Conservation (phyloP, 192 early-diverging fungal genomes). For the Coemansia sp. region DNA sequence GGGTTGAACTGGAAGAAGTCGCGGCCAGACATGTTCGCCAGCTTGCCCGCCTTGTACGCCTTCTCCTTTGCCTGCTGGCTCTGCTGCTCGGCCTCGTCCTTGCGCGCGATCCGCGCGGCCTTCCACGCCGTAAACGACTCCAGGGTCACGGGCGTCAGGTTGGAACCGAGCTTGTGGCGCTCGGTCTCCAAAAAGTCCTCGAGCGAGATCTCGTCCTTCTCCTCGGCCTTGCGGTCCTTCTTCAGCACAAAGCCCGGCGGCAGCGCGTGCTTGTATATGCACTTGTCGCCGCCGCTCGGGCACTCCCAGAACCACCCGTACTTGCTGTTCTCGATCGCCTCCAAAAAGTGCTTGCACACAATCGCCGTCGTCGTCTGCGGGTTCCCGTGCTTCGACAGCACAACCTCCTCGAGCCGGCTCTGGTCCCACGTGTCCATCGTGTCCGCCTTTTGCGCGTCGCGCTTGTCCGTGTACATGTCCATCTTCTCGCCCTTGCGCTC, state of each 20-base stretch:
- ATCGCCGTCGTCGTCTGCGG: slow-evolving; percentile 89
- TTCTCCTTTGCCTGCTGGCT: slow-evolving; percentile 79
- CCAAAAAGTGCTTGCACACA: slow-evolving; percentile 98
- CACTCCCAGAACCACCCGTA: slow-evolving; percentile 99
- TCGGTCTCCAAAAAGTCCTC: slow-evolving; percentile 98
- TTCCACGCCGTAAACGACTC: slow-evolving; percentile 96
- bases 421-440: slow-evolving; percentile 99
- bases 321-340: slow-evolving; percentile 91
- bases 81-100: slow-evolving; percentile 64
- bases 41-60: slow-evolving; percentile 81
- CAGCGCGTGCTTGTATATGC: slow-evolving; percentile 96
- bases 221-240: slow-evolving; percentile 81
- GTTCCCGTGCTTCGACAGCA: slow-evolving; percentile 80
- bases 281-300: slow-evolving; percentile 89
- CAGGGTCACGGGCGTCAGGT: slow-evolving; percentile 91
- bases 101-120: slow-evolving; percentile 70
- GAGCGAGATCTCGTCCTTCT: slow-evolving; percentile 83
- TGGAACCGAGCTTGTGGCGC: slow-evolving; percentile 90
- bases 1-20: slow-evolving; percentile 99
- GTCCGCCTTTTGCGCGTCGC: slow-evolving; percentile 63
- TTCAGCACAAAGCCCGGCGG: slow-evolving; percentile 96
- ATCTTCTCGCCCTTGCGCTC: slow-evolving; percentile 89
- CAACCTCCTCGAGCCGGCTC: slow-evolving; percentile 83
- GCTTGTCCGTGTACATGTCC: slow-evolving; percentile 90
- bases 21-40: slow-evolving; percentile 91